Conservation (phyloP, 768 basidiomycete species). For the Wakefieldia striispora region DNA sequence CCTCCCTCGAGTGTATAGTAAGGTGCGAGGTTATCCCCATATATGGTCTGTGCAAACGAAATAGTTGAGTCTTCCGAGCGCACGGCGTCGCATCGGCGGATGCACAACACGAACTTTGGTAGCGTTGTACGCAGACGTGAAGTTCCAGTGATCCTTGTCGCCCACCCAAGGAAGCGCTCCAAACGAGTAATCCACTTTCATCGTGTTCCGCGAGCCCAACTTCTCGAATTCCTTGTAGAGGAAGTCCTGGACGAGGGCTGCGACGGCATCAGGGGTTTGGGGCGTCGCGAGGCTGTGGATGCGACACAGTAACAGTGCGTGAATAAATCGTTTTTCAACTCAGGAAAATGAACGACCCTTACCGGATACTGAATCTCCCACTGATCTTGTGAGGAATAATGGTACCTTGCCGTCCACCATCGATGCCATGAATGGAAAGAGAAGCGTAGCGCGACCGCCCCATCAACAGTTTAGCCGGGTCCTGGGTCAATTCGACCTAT, state of each 20-base stretch:
- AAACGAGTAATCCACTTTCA: conserved; percentile 60
- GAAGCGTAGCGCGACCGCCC: conserved; percentile 61
- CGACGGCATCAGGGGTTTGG: conserved; percentile 69
- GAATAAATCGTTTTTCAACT: no score
- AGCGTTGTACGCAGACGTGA: conserved; percentile 75
- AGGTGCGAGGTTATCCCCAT: conserved; percentile 46
- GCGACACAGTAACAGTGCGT: no score
- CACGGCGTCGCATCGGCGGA: no score
- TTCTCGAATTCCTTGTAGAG: conserved; percentile 74
- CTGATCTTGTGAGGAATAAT: conserved; percentile 56
- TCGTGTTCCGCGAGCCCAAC: conserved; percentile 74
- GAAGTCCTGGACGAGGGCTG: conserved; percentile 63
- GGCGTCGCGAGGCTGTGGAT: conserved; percentile 64
- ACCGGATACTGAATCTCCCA: conserved; percentile 64
- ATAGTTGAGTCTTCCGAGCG: no score
- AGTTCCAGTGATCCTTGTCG: conserved; percentile 82
- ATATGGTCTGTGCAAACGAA: not conserved
- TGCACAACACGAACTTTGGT: conserved; percentile 49
- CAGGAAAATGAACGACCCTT: no score
- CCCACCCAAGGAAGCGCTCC: conserved; percentile 87
- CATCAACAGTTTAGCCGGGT: conserved; percentile 54
- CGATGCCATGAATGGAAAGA: conserved; percentile 63
- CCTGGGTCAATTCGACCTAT: conserved; percentile 42
- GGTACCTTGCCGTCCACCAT: conserved; percentile 57
- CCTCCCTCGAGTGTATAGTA: conserved; percentile 85